Conservation (phyloP, 192 early-diverging fungal genomes). For the Entophlyctis helioformis region DNA sequence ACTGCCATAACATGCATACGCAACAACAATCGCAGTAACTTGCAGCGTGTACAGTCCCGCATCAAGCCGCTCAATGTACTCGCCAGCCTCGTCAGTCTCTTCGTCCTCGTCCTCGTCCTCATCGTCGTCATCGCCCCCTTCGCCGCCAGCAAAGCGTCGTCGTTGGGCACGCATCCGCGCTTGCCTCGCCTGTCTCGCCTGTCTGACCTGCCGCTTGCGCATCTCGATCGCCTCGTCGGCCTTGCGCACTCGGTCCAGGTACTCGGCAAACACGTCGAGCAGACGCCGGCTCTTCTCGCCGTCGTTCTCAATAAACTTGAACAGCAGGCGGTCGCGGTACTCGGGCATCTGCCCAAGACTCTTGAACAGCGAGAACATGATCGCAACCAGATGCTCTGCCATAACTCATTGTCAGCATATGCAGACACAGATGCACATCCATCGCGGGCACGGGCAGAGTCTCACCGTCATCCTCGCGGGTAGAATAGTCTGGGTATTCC, state of each 20-base stretch:
- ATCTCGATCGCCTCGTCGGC: slow-evolving; percentile 42
- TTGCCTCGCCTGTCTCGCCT: slow-evolving; percentile 4
- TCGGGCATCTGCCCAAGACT: slow-evolving; percentile 46
- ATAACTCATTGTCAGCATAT: neutral
- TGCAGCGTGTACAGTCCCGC: slow-evolving; percentile 63
- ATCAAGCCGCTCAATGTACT: slow-evolving; percentile 57
- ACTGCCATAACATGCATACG: slow-evolving; percentile 39
- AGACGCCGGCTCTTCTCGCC: slow-evolving; percentile 75
- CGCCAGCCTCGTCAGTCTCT: slow-evolving; percentile 43
- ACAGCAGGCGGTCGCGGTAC: slow-evolving; percentile 55
- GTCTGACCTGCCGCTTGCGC: slow-evolving; percentile 17
- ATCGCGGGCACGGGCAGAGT: neutral
- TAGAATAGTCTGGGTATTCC: slow-evolving; percentile 63
- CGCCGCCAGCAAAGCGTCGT: too few relatives aligned
- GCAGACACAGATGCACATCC: neutral
- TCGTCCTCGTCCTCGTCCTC: slow-evolving; percentile 36
- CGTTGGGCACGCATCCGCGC: too few relatives aligned
- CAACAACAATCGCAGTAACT: slow-evolving; percentile 51
- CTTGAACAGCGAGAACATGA: slow-evolving; percentile 68
- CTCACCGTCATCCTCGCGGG: slow-evolving; percentile 65
- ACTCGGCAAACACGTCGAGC: slow-evolving; percentile 61
- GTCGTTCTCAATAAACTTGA: slow-evolving; percentile 74
- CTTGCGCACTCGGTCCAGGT: slow-evolving; percentile 44
- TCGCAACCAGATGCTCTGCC: slow-evolving; percentile 74
- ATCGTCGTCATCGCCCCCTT: slow-evolving; percentile 23